Percentiles rank a stretch among this genome's conserved stretches.
These are phyloP conservation scores for Achaetomium macrosporum DNA, from an alignment of 2,329 filamentous ascomycete genomes.

Conservation along the genomic window DNA sequence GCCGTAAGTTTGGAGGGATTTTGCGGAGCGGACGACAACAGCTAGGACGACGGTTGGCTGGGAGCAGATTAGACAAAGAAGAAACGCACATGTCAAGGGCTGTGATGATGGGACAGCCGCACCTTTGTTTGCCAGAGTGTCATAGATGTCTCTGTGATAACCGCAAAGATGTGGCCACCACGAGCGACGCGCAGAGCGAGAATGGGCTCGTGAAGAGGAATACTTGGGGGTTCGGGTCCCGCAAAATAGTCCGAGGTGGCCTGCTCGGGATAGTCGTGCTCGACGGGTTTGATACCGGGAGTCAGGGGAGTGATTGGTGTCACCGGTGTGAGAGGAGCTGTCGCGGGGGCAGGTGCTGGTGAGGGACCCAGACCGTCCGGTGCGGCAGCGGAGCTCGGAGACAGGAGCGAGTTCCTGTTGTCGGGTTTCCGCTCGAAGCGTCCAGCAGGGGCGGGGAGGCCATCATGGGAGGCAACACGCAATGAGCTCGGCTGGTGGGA, in stretches of 20 bases:
- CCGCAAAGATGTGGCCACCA: slow-evolving; percentile 76
- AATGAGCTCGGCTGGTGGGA: slow-evolving; percentile 52
- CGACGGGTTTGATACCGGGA: slow-evolving; percentile 53
- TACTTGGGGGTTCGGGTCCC: slow-evolving; percentile 28
- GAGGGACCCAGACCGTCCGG: slow-evolving; percentile 34
- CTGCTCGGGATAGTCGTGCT: slow-evolving; percentile 43
- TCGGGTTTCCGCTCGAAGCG: slow-evolving; percentile 25
- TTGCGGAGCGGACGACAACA: slow-evolving; percentile 72
- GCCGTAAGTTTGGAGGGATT: slow-evolving; percentile 78
- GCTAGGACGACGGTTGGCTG: slow-evolving; percentile 87
- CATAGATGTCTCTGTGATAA: slow-evolving; percentile 77
- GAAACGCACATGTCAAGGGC: background rate
- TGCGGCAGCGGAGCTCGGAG: slow-evolving; percentile 23
- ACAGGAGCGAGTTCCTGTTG: slow-evolving; percentile 20
- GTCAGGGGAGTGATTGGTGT: slow-evolving; percentile 52
- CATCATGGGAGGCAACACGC: slow-evolving; percentile 55
- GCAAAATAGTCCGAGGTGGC: slow-evolving; percentile 27
- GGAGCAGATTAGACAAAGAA: slow-evolving; percentile 7
- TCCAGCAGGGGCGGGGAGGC: slow-evolving; percentile 36
- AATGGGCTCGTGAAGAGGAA: slow-evolving; percentile 57
- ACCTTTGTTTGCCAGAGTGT: slow-evolving; percentile 97
- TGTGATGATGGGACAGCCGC: slow-evolving; percentile 26
- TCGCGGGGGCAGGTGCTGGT: slow-evolving; percentile 31
- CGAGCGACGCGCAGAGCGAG: slow-evolving; percentile 71
- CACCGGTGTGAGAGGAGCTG: slow-evolving; percentile 35